Conservation (phyloP, 1,139 yeast species). For the Candida frijolesensis region DNA sequence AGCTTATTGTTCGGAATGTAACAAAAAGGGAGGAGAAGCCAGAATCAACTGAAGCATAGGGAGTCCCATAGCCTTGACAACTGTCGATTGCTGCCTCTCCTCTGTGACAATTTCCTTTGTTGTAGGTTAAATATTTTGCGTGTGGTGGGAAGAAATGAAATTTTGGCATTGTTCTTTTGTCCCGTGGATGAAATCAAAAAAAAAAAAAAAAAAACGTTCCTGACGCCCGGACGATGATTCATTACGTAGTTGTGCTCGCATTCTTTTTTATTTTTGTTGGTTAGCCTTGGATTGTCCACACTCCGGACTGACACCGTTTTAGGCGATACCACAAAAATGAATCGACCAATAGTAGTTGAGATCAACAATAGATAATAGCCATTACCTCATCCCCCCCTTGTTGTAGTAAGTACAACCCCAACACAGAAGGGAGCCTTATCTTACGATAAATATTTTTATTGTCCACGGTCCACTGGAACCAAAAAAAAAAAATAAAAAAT, state of each 20-base stretch:
- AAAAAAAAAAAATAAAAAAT: not conserved
- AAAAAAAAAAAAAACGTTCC: not conserved
- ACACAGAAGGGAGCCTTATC: not conserved
- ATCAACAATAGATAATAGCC: no score
- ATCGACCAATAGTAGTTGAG: no score
- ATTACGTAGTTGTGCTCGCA: not conserved
- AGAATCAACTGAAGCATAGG: no score
- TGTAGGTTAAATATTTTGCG: no score
- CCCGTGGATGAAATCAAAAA: no score
- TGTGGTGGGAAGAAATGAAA: no score
- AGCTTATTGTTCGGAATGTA: no score
- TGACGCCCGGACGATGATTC: constrained; percentile 4
- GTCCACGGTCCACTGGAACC: not conserved
- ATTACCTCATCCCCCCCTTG: not conserved
- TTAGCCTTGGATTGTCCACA: not conserved
- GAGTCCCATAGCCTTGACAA: not conserved
- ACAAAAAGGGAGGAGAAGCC: no score
- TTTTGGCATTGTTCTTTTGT: no score
- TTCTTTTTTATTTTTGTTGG: not conserved
- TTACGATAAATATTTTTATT: not conserved
- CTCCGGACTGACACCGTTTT: no score
- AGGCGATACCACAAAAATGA: no score
- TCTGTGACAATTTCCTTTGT: no score
- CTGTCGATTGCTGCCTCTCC: not conserved
- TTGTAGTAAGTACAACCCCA: not conserved